Conservation (phyloP, 768 basidiomycete species). For the Leccinum longicurvipes region DNA sequence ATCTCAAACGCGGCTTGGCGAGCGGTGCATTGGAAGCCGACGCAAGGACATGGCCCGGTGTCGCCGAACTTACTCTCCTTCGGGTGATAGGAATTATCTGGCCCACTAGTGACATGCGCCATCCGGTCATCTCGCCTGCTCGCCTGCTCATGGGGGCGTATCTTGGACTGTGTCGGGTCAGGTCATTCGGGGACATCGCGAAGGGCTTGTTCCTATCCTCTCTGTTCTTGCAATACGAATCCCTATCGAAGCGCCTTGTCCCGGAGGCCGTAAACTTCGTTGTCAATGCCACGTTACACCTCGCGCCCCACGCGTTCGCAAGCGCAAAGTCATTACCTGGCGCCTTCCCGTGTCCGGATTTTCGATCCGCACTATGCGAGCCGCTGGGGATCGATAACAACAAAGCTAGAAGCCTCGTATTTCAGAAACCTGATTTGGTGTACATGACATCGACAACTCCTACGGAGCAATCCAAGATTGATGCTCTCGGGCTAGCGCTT, state of each 20-base stretch:
- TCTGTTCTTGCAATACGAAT: conserved; percentile 81
- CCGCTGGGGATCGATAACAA: conserved; percentile 38
- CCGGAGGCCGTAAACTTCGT: conserved; percentile 90
- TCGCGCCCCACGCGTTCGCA: conserved; percentile 62
- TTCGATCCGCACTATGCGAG: conserved; percentile 46
- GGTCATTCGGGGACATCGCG: conserved; percentile 69
- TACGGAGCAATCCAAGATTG: conserved; percentile 64
- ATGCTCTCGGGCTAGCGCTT: conserved; percentile 62
- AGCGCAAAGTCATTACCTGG: conserved; percentile 55
- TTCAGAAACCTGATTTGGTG: conserved; percentile 47
- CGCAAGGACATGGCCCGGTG: conserved; percentile 86
- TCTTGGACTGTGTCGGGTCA: conserved; percentile 77
- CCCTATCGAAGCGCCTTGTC: conserved; percentile 77
- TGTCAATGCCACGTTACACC: conserved; percentile 63
- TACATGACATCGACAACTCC: conserved; percentile 35
- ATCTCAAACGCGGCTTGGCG: conserved; percentile 78
- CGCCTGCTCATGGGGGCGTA: conserved; percentile 90
- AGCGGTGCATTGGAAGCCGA: conserved; percentile 56
- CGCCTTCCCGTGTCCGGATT: conserved; percentile 69
- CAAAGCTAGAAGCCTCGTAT: conserved; percentile 38
- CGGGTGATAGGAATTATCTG: conserved; percentile 79
- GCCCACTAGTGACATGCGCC: conserved; percentile 94
- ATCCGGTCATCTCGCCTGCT: conserved; percentile 83
- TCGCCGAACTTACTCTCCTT: conserved; percentile 77
- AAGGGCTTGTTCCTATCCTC: conserved; percentile 90